phyloP scores from a whole-genome alignment of 2,329 filamentous ascomycete species.

The Passalora sequoiae region DNA sequence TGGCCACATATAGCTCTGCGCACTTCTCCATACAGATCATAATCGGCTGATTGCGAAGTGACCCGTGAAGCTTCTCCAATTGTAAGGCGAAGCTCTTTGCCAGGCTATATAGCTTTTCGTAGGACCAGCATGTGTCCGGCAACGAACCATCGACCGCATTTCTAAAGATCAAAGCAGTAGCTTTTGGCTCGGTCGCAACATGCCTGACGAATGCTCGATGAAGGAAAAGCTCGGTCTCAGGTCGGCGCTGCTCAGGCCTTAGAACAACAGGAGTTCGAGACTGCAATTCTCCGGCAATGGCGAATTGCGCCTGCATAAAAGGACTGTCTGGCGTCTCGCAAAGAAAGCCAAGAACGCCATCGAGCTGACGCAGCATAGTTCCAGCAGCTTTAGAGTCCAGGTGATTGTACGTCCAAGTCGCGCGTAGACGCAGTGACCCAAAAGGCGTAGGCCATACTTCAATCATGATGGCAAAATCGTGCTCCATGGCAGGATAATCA shows the following conservation, averaged over 20 bases:
- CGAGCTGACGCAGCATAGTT: slow-evolving; percentile 11
- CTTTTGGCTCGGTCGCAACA: slow-evolving; percentile 45
- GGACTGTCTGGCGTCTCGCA: slow-evolving; percentile 5
- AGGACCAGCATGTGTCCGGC: slow-evolving; percentile 50
- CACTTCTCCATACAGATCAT: slow-evolving; percentile 73
- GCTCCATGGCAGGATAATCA: slow-evolving; percentile 34
- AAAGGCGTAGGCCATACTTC: slow-evolving; percentile 27
- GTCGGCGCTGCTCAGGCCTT: not conserved
- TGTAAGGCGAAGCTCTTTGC: slow-evolving; percentile 52
- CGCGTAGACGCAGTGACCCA: slow-evolving; percentile 12
- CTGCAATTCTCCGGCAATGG: slow-evolving; percentile 7
- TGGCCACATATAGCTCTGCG: slow-evolving; percentile 61
- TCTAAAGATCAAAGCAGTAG: slow-evolving; percentile 60
- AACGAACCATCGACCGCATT: slow-evolving; percentile 36
- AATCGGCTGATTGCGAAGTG: slow-evolving; percentile 46
- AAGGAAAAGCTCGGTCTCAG: slow-evolving; percentile 3
- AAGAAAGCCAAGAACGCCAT: slow-evolving; percentile 6
- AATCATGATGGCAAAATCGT: slow-evolving; percentile 18
- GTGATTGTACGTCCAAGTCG: slow-evolving; percentile 12
- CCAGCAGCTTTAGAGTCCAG: slow-evolving; percentile 7
- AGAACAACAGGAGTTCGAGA: slow-evolving; percentile 29
- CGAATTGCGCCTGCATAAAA: slow-evolving; percentile 4
- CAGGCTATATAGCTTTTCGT: slow-evolving; percentile 55
- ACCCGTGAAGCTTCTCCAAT: slow-evolving; percentile 41
- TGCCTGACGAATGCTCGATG: slow-evolving; percentile 46